These are phyloP conservation scores for Austroboletus festivus DNA, from an alignment of 768 basidiomycete genomes.

Conservation along the genomic window DNA sequence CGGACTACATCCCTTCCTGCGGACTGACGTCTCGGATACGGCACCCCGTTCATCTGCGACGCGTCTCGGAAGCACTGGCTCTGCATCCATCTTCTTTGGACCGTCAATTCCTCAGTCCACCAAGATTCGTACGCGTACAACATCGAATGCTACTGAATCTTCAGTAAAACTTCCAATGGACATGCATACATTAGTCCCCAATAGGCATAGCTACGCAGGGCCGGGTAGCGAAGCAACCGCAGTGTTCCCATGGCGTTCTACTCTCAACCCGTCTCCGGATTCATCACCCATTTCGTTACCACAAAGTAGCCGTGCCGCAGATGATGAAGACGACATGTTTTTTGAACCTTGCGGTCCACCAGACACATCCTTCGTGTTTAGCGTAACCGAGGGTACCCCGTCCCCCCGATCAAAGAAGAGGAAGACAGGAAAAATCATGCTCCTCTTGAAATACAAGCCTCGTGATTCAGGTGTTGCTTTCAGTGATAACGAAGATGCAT, in stretches of 20 bases:
- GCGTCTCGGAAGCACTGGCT: conserved; percentile 50
- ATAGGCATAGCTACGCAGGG: conserved; percentile 69
- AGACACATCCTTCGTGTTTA: conserved; percentile 56
- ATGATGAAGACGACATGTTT: conserved; percentile 56
- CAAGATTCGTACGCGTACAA: conserved; percentile 24
- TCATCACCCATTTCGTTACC: conserved; percentile 44
- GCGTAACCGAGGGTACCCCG: conserved; percentile 54
- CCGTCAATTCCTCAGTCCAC: conserved; percentile 33
- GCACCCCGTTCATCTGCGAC: conserved; percentile 39
- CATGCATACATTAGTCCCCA: conserved; percentile 34
- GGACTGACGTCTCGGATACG: conserved; percentile 21
- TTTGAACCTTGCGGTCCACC: conserved; percentile 43
- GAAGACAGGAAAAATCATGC: conserved; percentile 23
- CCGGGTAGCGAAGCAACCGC: conserved; percentile 34
- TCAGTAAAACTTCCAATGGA: conserved; percentile 3
- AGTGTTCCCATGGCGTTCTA: conserved; percentile 37
- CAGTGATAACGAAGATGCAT: conserved; percentile 54
- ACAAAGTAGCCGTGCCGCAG: conserved; percentile 24
- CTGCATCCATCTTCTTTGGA: conserved; percentile 69
- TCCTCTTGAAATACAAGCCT: conserved; percentile 70
- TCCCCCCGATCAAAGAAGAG: conserved; percentile 44
- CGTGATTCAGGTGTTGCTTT: conserved; percentile 64
- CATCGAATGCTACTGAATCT: conserved; percentile 15
- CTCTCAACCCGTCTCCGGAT: conserved; percentile 43
- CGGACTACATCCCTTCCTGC: conserved; percentile 30